Percentiles rank a stretch among this genome's conserved stretches.
These are phyloP conservation scores for Pythium biforme DNA, from an alignment of 352 stramenopile genomes.

Conservation along the genomic window DNA sequence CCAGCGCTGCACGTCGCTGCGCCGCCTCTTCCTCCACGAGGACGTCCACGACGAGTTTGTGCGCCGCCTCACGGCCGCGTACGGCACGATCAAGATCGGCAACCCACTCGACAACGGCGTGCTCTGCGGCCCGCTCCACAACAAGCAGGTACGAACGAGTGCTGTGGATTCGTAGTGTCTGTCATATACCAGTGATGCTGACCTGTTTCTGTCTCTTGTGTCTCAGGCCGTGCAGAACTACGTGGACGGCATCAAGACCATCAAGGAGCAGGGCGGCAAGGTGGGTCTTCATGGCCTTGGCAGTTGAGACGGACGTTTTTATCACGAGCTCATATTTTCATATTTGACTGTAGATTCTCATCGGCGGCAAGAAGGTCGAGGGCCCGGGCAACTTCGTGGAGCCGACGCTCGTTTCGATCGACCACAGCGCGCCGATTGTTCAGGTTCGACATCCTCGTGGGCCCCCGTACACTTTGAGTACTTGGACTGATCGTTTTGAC, in stretches of 20 bases:
- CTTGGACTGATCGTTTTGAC: not conserved
- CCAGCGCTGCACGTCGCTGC: conserved; percentile 92
- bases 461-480: not conserved
- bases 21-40: conserved; percentile 90
- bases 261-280: conserved; percentile 75
- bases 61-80: conserved; percentile 75
- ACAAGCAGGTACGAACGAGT: conserved; percentile 34
- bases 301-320: not conserved
- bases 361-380: conserved; percentile 81
- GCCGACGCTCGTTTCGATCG: conserved; percentile 87
- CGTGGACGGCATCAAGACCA: conserved; percentile 76
- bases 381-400: conserved; percentile 89
- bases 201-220: not conserved
- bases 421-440: conserved; percentile 77
- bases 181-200: not conserved
- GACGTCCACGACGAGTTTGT: conserved; percentile 91
- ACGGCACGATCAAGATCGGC: conserved; percentile 88
- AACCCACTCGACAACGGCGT: conserved; percentile 84
- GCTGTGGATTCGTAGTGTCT: not conserved
- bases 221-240: conserved; percentile 85
- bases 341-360: conserved; percentile 60
- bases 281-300: conserved; percentile 1
- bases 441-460: conserved; percentile 15
- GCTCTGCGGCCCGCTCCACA: conserved; percentile 82
- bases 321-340: not conserved